These are phyloP conservation scores for Corymbia maculata DNA, from an alignment of 345 rosid genomes.

Conservation along the genomic window DNA sequence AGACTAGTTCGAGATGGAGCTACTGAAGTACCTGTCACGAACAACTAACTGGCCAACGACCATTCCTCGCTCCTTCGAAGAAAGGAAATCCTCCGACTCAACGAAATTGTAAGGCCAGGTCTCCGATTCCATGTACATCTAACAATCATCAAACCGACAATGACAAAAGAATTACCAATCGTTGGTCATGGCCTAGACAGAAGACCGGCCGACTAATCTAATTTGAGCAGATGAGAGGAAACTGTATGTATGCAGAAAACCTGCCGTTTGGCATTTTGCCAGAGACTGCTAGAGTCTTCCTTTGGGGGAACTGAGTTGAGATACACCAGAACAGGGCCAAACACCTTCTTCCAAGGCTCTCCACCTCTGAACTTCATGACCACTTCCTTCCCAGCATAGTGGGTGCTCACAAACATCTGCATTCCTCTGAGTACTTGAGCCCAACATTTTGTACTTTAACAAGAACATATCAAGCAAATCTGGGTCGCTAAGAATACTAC, in stretches of 20 bases:
- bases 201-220: not conserved
- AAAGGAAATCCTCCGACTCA: slow-evolving; percentile 43
- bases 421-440: not conserved
- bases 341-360: slow-evolving; percentile 71
- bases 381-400: slow-evolving; percentile 60
- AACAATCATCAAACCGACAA: not conserved
- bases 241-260: slow-evolving; percentile 4
- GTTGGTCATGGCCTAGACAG: not conserved
- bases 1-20: not conserved
- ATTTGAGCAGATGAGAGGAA: not conserved
- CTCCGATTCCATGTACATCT: slow-evolving; percentile 49
- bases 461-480: not conserved
- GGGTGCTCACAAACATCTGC: slow-evolving; percentile 89
- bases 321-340: slow-evolving; percentile 75
- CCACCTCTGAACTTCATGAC: slow-evolving; percentile 34
- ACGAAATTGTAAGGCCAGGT: slow-evolving; percentile 70
- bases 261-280: slow-evolving; percentile 80
- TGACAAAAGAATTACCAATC: not conserved
- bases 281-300: slow-evolving; percentile 18
- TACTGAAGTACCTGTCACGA: slow-evolving; percentile 33
- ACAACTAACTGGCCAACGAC: slow-evolving; percentile 53
- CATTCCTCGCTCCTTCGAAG: slow-evolving; percentile 38
- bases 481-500: not conserved
- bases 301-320: slow-evolving; percentile 41
- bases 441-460: not conserved